Evolutionary conservation across 2,329 filamentous ascomycete genomes (phyloP), one percentile per base, ranked within the genome.

Genomic region (Cladosporium sp.): DNA sequence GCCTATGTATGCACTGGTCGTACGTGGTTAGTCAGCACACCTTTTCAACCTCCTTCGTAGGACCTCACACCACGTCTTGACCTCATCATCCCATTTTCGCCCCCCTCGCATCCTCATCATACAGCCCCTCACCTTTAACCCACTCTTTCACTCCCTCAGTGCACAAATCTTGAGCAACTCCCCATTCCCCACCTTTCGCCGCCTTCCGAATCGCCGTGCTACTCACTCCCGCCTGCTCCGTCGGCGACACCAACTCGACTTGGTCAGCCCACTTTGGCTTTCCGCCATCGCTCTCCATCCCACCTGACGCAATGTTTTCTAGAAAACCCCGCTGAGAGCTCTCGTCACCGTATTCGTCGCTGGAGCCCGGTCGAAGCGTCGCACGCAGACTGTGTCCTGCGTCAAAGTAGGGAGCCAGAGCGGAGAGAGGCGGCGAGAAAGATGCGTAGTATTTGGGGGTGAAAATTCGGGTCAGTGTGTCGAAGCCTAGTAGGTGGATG

Each of bases 381-480:
- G 89, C 82, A 10, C 81, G 74, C 49, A 91, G 68, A 52, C 74
- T 73, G 49, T 87, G 80, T 10, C 75, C 74, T 1, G 67, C 64
- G 19, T 72, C 70, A 57, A 91, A 84, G 63, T 89, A 87, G 0
- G 82, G 81, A 1, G 72, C 72, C 2, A 92, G 72, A 0, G 80
- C 79, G 0, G 67, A 68, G 10, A 80, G 73, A 56, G 85, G 61
- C 64, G 73, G 64, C 52, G 67, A 34, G 63, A 72, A 57, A 50
- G 66, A 59, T 63, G 89, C 89, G 69, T 92, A 92, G 65, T 86
- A 87, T 0, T 85, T 78, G 45, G 87, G 75, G 50, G 87, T 80
- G 49, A 92, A 81, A 49, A 92, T 81, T 16, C 87, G 79, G 13
- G 86, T 81, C 6, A 91, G 70, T 0, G 87, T 92, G 62, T 92